phyloP scores from a whole-genome alignment of 169 alveolate genomes.

The Plasmodium gonderi region DNA sequence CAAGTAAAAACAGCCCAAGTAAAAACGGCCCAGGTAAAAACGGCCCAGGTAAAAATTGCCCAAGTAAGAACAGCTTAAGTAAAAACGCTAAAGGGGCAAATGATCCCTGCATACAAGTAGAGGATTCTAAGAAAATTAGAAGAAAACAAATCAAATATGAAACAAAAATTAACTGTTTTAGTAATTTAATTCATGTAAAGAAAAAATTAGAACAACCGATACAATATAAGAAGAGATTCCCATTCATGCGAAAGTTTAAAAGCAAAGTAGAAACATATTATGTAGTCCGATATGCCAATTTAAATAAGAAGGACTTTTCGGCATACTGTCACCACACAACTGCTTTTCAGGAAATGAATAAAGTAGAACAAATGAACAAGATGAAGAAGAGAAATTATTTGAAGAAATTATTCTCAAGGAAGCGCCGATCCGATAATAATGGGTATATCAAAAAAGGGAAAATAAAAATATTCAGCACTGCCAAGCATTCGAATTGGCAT shows the following conservation, averaged over 20 bases:
- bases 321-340: not conserved
- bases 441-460: not conserved
- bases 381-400: constrained; percentile 13
- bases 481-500: not conserved
- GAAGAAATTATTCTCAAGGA: not conserved
- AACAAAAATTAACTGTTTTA: constrained; percentile 42
- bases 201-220: constrained; percentile 16
- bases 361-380: not conserved
- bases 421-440: not conserved
- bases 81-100: too few relatives aligned
- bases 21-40: not conserved
- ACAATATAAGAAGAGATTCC: constrained; percentile 4
- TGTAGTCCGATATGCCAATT: constrained; percentile 1
- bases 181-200: constrained; percentile 10
- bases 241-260: constrained; percentile 42
- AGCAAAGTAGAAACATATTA: constrained; percentile 40
- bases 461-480: not conserved
- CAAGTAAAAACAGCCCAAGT: not conserved
- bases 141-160: constrained; percentile 13
- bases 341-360: not conserved
- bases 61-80: too few relatives aligned
- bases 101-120: not conserved
- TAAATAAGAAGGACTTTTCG: not conserved
- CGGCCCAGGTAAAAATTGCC: too few relatives aligned
- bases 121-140: not conserved